Percentiles rank a stretch among this genome's conserved stretches.
phyloP scores from a whole-genome alignment of 139 green algal species.

The Axilococcus clingmanii region DNA sequence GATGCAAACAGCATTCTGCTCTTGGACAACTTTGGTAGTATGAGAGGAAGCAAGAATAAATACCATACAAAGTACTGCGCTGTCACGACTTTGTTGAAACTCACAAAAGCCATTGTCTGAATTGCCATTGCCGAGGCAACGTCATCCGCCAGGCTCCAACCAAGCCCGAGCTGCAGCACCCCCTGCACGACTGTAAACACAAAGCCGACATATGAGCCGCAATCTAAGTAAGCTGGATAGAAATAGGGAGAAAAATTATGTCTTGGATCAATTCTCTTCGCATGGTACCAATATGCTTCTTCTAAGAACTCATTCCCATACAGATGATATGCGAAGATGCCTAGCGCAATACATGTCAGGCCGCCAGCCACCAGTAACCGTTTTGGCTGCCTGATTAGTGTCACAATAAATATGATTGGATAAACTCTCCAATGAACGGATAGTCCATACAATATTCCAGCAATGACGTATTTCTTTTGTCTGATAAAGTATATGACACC shows the following conservation, averaged over 20 bases:
- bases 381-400: conserved; percentile 48
- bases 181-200: background rate
- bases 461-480: conserved; percentile 3
- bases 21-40: conserved; percentile 33
- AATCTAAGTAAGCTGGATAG: conserved; percentile 65
- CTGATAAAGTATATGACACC: conserved; percentile 41
- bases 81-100: conserved; percentile 86
- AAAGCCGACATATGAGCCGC: background rate
- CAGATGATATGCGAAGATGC: conserved; percentile 32
- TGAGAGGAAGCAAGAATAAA: conserved; percentile 69
- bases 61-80: conserved; percentile 98
- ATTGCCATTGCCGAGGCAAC: conserved; percentile 42
- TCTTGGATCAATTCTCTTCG: conserved; percentile 58
- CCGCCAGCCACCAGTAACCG: background rate
- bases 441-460: conserved; percentile 63
- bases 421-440: conserved; percentile 87
- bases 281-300: conserved; percentile 82
- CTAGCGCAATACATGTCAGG: conserved; percentile 42
- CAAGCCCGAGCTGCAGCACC: conserved; percentile 12
- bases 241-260: conserved; percentile 94
- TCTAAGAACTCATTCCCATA: conserved; percentile 64
- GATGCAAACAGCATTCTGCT: conserved; percentile 16
- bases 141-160: conserved; percentile 19
- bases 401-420: conserved; percentile 79
- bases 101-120: conserved; percentile 78